Percentiles rank a stretch among this genome's conserved stretches.
phyloP scores from a whole-genome alignment of 1,284 basidiomycete species.

The Ceratobasidium sp. region DNA sequence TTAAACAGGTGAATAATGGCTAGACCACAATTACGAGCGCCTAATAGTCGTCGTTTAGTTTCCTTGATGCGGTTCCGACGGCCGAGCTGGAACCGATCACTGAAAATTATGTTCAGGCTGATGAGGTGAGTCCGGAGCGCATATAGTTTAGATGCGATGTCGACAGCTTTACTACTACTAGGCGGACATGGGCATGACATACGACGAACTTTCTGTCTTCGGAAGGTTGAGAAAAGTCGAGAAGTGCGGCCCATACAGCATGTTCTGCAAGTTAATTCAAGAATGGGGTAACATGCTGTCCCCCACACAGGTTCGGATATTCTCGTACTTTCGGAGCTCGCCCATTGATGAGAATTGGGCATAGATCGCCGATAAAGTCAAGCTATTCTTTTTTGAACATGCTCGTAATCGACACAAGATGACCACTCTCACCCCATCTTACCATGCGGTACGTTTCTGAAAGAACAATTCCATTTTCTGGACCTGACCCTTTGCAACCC shows the following conservation, averaged over 20 bases:
- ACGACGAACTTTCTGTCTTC: slow-evolving; percentile 93
- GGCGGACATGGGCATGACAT: slow-evolving; percentile 99
- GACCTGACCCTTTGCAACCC: slow-evolving; percentile 35
- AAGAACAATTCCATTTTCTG: neutral
- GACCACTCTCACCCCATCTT: slow-evolving; percentile 96
- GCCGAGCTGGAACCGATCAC: slow-evolving; percentile 97
- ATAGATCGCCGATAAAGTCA: slow-evolving; percentile 93
- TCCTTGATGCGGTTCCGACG: slow-evolving; percentile 89
- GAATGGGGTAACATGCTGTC: slow-evolving; percentile 78
- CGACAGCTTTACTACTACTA: slow-evolving; percentile 48
- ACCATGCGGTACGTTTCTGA: slow-evolving; percentile 78
- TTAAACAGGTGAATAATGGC: slow-evolving; percentile 64
- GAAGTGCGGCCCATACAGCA: slow-evolving; percentile 96
- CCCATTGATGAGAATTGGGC: slow-evolving; percentile 15
- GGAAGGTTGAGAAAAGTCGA: slow-evolving; percentile 93
- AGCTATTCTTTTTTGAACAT: slow-evolving; percentile 96
- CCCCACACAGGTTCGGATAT: slow-evolving; percentile 64
- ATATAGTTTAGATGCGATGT: neutral
- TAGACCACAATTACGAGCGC: neutral
- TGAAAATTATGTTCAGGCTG: slow-evolving; percentile 90
- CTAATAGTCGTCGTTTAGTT: slow-evolving; percentile 57
- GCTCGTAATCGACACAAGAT: slow-evolving; percentile 98
- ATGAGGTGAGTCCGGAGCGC: slow-evolving; percentile 67
- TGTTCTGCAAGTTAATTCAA: slow-evolving; percentile 90
- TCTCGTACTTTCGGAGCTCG: slow-evolving; percentile 9